Percentiles rank a stretch among this genome's conserved stretches.
These are phyloP conservation scores for Boletus sp. DNA, from an alignment of 768 basidiomycete genomes.

Conservation along the genomic window DNA sequence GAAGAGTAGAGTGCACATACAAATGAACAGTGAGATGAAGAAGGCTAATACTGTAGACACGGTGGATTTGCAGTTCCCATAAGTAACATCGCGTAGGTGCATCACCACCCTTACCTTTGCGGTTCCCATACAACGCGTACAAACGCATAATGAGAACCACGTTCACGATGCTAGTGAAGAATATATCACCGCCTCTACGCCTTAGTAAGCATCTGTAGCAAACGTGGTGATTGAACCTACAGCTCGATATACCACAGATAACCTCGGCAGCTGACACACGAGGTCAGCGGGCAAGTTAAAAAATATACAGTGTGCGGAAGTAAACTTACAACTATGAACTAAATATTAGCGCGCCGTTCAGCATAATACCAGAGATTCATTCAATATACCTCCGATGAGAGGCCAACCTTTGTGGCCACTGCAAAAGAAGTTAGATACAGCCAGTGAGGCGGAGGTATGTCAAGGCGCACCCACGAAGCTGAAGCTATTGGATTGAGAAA, in stretches of 20 bases:
- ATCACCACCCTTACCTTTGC: background rate
- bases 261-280: background rate
- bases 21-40: background rate
- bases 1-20: background rate
- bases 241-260: background rate
- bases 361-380: background rate
- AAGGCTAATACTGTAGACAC: background rate
- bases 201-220: background rate
- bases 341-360: background rate
- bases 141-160: constrained; percentile 1
- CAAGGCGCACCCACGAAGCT: background rate
- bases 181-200: constrained; percentile 1
- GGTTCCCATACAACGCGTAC: constrained; percentile 1
- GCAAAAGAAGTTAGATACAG: background rate
- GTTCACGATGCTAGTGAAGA: constrained; percentile 4
- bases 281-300: background rate
- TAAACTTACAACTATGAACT: background rate
- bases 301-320: background rate
- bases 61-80: background rate
- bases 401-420: background rate
- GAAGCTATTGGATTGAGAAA: background rate
- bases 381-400: background rate
- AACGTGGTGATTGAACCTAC: background rate
- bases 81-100: background rate
- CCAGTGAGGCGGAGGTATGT: background rate